phyloP scores from a whole-genome alignment of 352 stramenopile species.

The Phytopythium ostracodes region DNA sequence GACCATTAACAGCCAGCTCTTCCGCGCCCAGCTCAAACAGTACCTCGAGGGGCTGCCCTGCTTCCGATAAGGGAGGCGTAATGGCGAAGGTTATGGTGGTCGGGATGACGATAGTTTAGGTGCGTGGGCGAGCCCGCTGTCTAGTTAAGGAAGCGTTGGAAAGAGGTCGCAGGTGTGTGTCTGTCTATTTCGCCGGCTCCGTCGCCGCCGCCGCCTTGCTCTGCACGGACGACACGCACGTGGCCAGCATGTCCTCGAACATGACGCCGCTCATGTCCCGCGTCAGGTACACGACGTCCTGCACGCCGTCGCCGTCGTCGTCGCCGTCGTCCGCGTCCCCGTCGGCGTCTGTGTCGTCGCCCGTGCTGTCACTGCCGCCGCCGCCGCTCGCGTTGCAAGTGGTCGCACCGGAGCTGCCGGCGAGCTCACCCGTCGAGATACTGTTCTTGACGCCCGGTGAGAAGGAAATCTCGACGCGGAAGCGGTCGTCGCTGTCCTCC shows the following conservation, averaged over 20 bases:
- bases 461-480: slow-evolving; percentile 85
- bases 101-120: background rate
- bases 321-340: slow-evolving; percentile 15
- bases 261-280: slow-evolving; percentile 85
- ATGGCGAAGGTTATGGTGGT: background rate
- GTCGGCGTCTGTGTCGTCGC: slow-evolving; percentile 5
- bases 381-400: slow-evolving; percentile 8
- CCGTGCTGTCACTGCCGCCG: slow-evolving; percentile 9
- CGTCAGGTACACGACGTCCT: slow-evolving; percentile 79
- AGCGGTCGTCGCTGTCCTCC: slow-evolving; percentile 80
- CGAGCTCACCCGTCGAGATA: slow-evolving; percentile 10
- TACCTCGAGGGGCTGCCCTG: slow-evolving; percentile 74
- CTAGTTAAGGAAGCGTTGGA: too few relatives aligned
- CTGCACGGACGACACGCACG: slow-evolving; percentile 78
- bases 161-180: background rate
- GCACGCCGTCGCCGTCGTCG: slow-evolving; percentile 21
- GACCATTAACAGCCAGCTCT: slow-evolving; percentile 74
- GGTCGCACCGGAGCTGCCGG: background rate
- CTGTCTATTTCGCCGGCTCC: slow-evolving; percentile 2
- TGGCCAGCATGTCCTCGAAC: slow-evolving; percentile 87
- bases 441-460: slow-evolving; percentile 64
- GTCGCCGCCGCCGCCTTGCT: slow-evolving; percentile 12
- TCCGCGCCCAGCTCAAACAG: slow-evolving; percentile 61
- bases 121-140: too few relatives aligned
- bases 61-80: slow-evolving; percentile 59